Evolutionary conservation across 2,329 filamentous ascomycete species (phyloP), one percentile per base, ranked within the genome.

Genomic region (Fusarium humuli): DNA sequence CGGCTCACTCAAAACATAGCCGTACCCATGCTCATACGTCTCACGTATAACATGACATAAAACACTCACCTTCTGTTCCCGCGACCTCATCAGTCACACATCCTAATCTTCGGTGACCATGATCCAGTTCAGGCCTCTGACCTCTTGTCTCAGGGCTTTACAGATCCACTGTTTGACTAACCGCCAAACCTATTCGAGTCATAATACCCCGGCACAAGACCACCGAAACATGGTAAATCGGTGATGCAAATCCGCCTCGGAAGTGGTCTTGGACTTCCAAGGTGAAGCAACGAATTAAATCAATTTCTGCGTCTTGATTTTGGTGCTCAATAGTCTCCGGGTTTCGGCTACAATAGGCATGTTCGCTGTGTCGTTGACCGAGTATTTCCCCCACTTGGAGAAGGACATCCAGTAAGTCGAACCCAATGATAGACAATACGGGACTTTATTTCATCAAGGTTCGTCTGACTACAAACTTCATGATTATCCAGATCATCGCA

Each of bases 261-360:
- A 60, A 59, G 37, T 34, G 30, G 46, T 42, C 32, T 32, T 34
- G 34, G 27, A 44, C 30, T 54, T 20, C 41, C 56, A 69, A 69
- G 68, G 64, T 71, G 68, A 71, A 53, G 34, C 30, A 71, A 23
- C 67, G 62, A 70, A 70, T 70, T 22, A 29, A 50, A 68, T 14
- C 25, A 23, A 18, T 16, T 40, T 50, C n/a, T n/a, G 41, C 25
- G 23, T 23, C 47, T 47, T 34, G 12, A n/a, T 58, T 42, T 27
- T 20, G 30, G n/a, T 27, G 12, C 46, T 27, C 32, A 45, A n/a
- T 20, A 42, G 32, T 67, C 63, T 68, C 67, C 67, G 67, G 60
- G 64, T 71, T 69, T 70, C 68, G 68, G 64, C 68, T 70, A 70
- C 68, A 70, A 55, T 40, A 70, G 63, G 67, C 48, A 55, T 40